These are phyloP conservation scores for Plasmopara halstedii DNA, from an alignment of 352 stramenopile genomes.

Conservation along the genomic window DNA sequence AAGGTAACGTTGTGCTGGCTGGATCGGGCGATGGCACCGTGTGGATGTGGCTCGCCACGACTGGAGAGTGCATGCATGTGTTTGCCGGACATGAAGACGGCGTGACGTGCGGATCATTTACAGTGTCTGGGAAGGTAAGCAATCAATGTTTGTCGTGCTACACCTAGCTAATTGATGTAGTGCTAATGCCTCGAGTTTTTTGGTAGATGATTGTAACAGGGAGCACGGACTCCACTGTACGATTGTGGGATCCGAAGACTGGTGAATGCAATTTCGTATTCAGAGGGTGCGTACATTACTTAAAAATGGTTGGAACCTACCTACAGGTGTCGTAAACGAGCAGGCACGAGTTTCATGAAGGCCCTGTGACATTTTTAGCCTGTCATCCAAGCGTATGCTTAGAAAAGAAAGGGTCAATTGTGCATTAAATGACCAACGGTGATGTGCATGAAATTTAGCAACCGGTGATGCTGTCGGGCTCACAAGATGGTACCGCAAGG, in stretches of 20 bases:
- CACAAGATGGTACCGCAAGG: conserved; percentile 90
- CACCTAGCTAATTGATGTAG: not conserved
- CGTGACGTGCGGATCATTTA: conserved; percentile 93
- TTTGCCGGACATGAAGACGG: conserved; percentile 95
- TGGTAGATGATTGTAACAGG: conserved; percentile 88
- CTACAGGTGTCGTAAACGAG: conserved; percentile 1
- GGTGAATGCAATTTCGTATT: conserved; percentile 90
- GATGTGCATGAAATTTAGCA: conserved; percentile 38
- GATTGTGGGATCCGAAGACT: conserved; percentile 94
- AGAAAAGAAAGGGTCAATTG: not conserved
- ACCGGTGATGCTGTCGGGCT: conserved; percentile 88
- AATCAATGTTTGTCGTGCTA: not conserved
- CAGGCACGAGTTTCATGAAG: conserved; percentile 81
- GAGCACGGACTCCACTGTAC: conserved; percentile 90
- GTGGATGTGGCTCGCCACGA: conserved; percentile 92
- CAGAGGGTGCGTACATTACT: conserved; percentile 38
- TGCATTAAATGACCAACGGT: conserved; percentile 2
- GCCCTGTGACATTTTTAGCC: conserved; percentile 86
- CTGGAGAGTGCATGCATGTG: conserved; percentile 96
- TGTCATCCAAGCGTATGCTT: conserved; percentile 76
- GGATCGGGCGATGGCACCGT: conserved; percentile 83
- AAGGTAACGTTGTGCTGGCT: conserved; percentile 85
- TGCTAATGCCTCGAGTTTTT: not conserved
- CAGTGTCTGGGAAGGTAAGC: conserved; percentile 88
- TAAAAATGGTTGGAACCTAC: not conserved